These are phyloP conservation scores for Stramenopiles sp. DNA, from an alignment of 352 stramenopile genomes.

Conservation along the genomic window DNA sequence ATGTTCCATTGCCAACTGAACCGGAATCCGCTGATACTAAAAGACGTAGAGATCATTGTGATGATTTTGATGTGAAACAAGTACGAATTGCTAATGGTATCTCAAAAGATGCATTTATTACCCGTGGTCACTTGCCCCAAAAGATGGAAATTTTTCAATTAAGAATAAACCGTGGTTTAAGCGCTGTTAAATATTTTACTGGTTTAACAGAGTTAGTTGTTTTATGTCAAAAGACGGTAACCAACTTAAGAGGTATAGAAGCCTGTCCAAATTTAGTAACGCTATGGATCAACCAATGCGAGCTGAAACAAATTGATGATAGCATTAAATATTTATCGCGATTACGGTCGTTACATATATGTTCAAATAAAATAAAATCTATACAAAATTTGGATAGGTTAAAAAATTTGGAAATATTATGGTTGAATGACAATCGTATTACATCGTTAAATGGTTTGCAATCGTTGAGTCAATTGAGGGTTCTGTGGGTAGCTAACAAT, in stretches of 20 bases:
- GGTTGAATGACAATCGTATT: slow-evolving; percentile 52
- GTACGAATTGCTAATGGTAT: neutral
- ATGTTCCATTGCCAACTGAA: neutral
- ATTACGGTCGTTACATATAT: slow-evolving; percentile 43
- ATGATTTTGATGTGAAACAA: neutral
- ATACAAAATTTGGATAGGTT: slow-evolving; percentile 37
- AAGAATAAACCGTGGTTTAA: slow-evolving; percentile 19
- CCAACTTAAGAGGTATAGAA: slow-evolving; percentile 30
- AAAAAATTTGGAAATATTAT: slow-evolving; percentile 39
- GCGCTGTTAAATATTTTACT: slow-evolving; percentile 36
- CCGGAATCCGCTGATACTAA: neutral
- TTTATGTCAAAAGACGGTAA: slow-evolving; percentile 42
- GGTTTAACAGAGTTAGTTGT: slow-evolving; percentile 40
- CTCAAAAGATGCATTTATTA: slow-evolving; percentile 4
- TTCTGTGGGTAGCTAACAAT: slow-evolving; percentile 29
- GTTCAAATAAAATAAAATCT: slow-evolving; percentile 32
- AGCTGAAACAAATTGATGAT: slow-evolving; percentile 29
- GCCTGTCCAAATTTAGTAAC: slow-evolving; percentile 34
- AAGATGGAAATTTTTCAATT: slow-evolving; percentile 9
- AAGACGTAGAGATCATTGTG: neutral
- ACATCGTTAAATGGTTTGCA: slow-evolving; percentile 33
- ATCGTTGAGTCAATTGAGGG: slow-evolving; percentile 26
- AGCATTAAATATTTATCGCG: slow-evolving; percentile 26
- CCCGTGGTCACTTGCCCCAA: neutral
- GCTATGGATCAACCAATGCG: slow-evolving; percentile 41